phyloP scores from a whole-genome alignment of 495 filamentous ascomycete species.

The Trichoderma orchidacearum region DNA sequence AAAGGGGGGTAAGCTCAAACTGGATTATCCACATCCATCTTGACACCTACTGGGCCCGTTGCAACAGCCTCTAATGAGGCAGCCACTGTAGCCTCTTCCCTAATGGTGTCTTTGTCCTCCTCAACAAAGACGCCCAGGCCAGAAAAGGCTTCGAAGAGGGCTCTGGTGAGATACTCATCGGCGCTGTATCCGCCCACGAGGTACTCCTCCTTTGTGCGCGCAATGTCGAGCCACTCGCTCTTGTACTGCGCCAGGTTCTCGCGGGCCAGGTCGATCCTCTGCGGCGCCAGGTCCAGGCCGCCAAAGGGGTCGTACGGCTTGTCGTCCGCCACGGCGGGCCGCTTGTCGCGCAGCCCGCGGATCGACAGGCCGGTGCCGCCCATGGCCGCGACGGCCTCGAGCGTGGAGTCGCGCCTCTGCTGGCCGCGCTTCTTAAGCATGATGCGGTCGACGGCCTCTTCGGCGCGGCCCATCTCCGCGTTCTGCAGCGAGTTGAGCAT shows the following conservation, averaged over 20 bases:
- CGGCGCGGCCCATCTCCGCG: conserved; percentile 34
- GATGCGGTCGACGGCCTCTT: conserved; percentile 45
- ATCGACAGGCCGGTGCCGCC: conserved; percentile 37
- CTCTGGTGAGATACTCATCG: conserved; percentile 62
- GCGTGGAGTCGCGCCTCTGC: conserved; percentile 16
- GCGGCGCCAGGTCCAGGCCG: conserved; percentile 50
- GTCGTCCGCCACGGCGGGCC: conserved; percentile 15
- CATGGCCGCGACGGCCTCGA: conserved; percentile 12
- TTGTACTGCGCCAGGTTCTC: conserved; percentile 38
- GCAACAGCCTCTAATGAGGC: conserved; percentile 20
- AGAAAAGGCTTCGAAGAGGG: conserved; percentile 78
- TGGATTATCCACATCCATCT: conserved; percentile 31
- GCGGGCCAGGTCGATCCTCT: conserved; percentile 50
- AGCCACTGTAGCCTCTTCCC: conserved; percentile 11
- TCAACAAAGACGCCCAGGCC: conserved; percentile 71
- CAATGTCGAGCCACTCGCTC: conserved; percentile 45
- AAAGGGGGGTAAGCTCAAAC: too few relatives aligned
- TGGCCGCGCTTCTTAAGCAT: conserved; percentile 54
- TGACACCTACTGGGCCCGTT: conserved; percentile 21
- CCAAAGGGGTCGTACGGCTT: conserved; percentile 84
- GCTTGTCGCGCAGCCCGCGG: conserved; percentile 60
- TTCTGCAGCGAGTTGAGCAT: conserved; percentile 35
- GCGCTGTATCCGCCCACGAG: conserved; percentile 76
- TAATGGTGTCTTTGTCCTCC: conserved; percentile 53
- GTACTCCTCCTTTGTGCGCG: conserved; percentile 43